Evolutionary conservation across 345 rosid genomes (phyloP).

Genomic region (Eutrema yunnanense): DNA sequence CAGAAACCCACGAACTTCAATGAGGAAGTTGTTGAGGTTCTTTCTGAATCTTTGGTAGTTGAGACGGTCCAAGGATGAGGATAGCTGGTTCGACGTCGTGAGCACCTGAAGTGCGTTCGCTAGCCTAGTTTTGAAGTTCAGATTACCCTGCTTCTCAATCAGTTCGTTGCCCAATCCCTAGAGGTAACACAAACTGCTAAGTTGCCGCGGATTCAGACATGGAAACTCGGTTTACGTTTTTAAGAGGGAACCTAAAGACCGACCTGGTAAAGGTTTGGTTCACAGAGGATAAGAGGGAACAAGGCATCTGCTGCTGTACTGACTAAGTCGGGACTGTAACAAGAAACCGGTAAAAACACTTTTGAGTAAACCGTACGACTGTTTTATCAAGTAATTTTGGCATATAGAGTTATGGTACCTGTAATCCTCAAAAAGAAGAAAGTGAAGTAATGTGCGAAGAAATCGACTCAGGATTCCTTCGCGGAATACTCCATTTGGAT

Average conservation of each 20-base stretch:
- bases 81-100: slow-evolving; percentile 79
- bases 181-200: slow-evolving; percentile 1
- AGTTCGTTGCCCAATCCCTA: slow-evolving; percentile 74
- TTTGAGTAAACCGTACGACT: background rate
- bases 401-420: slow-evolving; percentile 44
- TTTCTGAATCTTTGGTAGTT: slow-evolving; percentile 93
- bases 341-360: background rate
- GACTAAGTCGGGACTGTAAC: slow-evolving; percentile 71
- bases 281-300: slow-evolving; percentile 90
- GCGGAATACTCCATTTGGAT: slow-evolving; percentile 48
- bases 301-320: slow-evolving; percentile 94
- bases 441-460: slow-evolving; percentile 64
- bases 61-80: slow-evolving; percentile 70
- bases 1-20: slow-evolving; percentile 92
- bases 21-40: slow-evolving; percentile 68
- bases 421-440: slow-evolving; percentile 90
- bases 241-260: background rate
- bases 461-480: slow-evolving; percentile 74
- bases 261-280: slow-evolving; percentile 88
- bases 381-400: background rate
- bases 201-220: background rate
- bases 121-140: slow-evolving; percentile 52
- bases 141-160: slow-evolving; percentile 69
- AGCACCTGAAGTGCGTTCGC: slow-evolving; percentile 67
- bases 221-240: background rate